Evolutionary conservation across 2,329 filamentous ascomycete species (phyloP).

Genomic region (Colletotrichum godetiae): DNA sequence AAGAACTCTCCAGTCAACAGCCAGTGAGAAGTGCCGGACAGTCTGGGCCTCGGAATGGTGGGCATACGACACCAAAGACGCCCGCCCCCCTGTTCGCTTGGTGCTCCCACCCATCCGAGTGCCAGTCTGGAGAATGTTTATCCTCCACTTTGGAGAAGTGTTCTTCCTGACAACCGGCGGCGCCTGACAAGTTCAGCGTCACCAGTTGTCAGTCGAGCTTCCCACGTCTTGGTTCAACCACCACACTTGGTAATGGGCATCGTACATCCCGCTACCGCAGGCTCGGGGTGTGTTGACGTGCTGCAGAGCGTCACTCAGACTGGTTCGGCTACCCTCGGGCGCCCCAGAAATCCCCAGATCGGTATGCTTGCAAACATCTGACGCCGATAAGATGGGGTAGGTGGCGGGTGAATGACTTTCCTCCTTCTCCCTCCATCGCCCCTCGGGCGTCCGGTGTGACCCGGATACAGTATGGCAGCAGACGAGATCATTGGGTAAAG

Average conservation of each 20-base stretch:
- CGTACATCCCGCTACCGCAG: slow-evolving; percentile 5
- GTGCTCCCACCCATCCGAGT: slow-evolving; percentile 3
- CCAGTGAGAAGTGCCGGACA: slow-evolving; percentile 25
- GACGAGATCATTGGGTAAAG: slow-evolving; percentile 12
- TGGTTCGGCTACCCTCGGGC: slow-evolving; percentile 27
- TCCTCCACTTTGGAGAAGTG: slow-evolving; percentile 16
- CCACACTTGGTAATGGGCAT: slow-evolving; percentile 16
- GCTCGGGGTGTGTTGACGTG: neutral
- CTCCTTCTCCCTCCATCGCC: slow-evolving; percentile 9
- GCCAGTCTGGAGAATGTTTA: slow-evolving; percentile 31
- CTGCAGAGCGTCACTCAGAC: slow-evolving; percentile 20
- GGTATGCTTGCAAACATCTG: neutral
- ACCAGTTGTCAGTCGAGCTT: slow-evolving; percentile 15
- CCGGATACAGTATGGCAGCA: neutral
- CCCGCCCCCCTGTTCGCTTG: neutral
- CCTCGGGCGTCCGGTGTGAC: slow-evolving; percentile 7
- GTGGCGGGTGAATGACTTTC: slow-evolving; percentile 33
- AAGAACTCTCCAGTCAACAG: slow-evolving; percentile 31
- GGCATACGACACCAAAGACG: slow-evolving; percentile 1
- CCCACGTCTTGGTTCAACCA: neutral
- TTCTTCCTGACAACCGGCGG: slow-evolving; percentile 16
- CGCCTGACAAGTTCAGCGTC: neutral
- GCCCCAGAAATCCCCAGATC: slow-evolving; percentile 9
- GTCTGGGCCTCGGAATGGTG: slow-evolving; percentile 14
- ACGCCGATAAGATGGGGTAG: slow-evolving; percentile 16